Evolutionary conservation across 257 asterid species (phyloP), one percentile per base, ranked within the genome.

Genomic region (Petrea volubilis): DNA sequence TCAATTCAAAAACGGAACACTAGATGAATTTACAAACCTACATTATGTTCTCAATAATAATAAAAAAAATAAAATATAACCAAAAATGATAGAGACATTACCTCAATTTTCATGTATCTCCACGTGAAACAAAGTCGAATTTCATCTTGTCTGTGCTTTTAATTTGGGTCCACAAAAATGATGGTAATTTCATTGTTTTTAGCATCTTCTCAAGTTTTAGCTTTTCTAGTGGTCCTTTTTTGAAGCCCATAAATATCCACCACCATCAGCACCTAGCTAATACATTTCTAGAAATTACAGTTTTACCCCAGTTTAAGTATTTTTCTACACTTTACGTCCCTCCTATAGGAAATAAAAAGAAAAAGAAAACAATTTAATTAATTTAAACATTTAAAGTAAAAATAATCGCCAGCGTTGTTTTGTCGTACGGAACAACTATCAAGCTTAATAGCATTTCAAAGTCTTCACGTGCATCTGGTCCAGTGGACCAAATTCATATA

Each of bases 81-180:
- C 9, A 24, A 15, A 28, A 41, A 72, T 6, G 55, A 70, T 70
- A 31, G 46, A 8, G 72, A 53, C 71, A 40, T 62, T 11, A 27
- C 49, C 44, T 27, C 49, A 64, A 64, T 27, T 63, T 38, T 28
- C 20, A 44, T 53, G 64, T 9, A 15, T 24, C 43, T 44, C 3
- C 76, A 70, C 27, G 79, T 60, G 70, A 70, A 77, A 80, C 80
- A 81, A 77, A 64, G 50, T 71, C 70, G 56, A 64, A 67, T 55
- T 41, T 61, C 74, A n/a, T 36, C 18, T 64, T 77, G 80, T 81
- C 83, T 62, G 52, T 49, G 62, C 36, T 59, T 51, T 52, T 43
- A 10, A 23, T 25, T 24, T 20, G 76, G 85, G 17, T 76, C 81
- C 72, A 74, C 80, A 27, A 67, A 53, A 53, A 55, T 60, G 20